Evolutionary conservation across 768 basidiomycete genomes (phyloP).

Genomic region (Trametes punicea): DNA sequence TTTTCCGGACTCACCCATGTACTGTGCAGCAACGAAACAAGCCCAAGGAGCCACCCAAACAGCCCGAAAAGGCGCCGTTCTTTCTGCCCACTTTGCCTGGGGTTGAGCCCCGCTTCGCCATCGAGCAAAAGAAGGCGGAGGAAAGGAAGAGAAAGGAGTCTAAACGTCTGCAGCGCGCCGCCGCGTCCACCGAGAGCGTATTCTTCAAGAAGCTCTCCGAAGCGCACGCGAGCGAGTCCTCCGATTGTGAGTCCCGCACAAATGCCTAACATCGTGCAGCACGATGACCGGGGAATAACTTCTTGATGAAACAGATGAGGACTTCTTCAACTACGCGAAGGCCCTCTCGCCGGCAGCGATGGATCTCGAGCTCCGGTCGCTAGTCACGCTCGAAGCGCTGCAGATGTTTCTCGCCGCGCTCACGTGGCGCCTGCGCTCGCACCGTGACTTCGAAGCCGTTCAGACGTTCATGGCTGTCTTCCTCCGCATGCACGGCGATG

Average conservation of each 20-base stretch:
- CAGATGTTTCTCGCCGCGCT: constrained; percentile 72
- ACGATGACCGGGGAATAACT: not conserved
- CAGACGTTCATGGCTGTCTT: constrained; percentile 86
- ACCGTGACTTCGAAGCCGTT: constrained; percentile 92
- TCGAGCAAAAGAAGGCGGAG: constrained; percentile 40
- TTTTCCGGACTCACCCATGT: not conserved
- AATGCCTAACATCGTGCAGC: not conserved
- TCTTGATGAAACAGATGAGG: constrained; percentile 51
- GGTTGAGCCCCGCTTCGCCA: constrained; percentile 77
- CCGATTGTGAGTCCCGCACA: constrained; percentile 51
- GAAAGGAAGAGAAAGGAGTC: constrained; percentile 41
- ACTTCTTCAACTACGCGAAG: constrained; percentile 82
- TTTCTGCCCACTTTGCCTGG: constrained; percentile 93
- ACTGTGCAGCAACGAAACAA: constrained; percentile 84
- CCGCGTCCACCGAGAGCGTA: constrained; percentile 55
- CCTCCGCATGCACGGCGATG: constrained; percentile 79
- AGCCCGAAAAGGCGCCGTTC: constrained; percentile 93
- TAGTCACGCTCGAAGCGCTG: constrained; percentile 63
- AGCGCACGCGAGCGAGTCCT: constrained; percentile 44
- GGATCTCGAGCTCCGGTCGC: constrained; percentile 85
- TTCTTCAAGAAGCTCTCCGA: constrained; percentile 68
- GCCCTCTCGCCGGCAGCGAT: constrained; percentile 85
- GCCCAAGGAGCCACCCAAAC: constrained; percentile 93
- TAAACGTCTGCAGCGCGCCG: constrained; percentile 50
- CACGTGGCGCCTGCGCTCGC: constrained; percentile 66